These are phyloP conservation scores for Suhomyces emberorum DNA, from an alignment of 805 yeast species.

Conservation along the genomic window DNA sequence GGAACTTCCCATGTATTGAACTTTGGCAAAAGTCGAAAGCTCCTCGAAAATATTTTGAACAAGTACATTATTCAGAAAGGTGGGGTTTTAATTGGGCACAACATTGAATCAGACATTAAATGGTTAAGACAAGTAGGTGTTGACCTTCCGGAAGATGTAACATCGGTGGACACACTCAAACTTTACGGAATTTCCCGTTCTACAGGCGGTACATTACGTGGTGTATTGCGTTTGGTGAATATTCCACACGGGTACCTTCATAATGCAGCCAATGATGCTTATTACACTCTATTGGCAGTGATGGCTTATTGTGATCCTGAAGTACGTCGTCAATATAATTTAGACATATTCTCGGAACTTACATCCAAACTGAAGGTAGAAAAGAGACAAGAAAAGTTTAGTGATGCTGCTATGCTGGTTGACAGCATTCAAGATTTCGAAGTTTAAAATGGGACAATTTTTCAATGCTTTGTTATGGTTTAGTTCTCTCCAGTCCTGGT, in stretches of 20 bases:
- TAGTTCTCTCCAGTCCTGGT: too few relatives aligned
- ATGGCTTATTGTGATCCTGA: slow-evolving; percentile 22
- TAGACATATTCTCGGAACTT: slow-evolving; percentile 12
- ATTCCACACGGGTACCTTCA: slow-evolving; percentile 25
- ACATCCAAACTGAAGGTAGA: slow-evolving; percentile 2
- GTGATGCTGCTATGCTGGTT: slow-evolving; percentile 7
- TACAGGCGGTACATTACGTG: slow-evolving; percentile 19
- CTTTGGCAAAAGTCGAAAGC: slow-evolving; percentile 7
- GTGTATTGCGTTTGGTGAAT: slow-evolving; percentile 16
- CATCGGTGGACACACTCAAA: slow-evolving; percentile 19
- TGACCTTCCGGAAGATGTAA: slow-evolving; percentile 4
- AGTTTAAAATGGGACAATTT: too few relatives aligned
- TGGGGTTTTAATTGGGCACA: slow-evolving; percentile 20
- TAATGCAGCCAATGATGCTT: slow-evolving; percentile 30
- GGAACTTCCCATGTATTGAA: slow-evolving; percentile 18
- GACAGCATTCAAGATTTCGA: too few relatives aligned
- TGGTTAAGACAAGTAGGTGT: slow-evolving; percentile 16
- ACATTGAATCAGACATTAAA: slow-evolving; percentile 10
- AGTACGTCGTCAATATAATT: slow-evolving; percentile 10
- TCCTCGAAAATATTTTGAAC: slow-evolving; percentile 10
- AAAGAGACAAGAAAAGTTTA: slow-evolving; percentile 12
- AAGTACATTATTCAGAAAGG: slow-evolving; percentile 14
- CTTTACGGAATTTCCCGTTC: slow-evolving; percentile 14
- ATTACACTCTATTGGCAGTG: slow-evolving; percentile 25
- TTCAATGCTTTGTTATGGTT: too few relatives aligned